Evolutionary conservation across 768 basidiomycete genomes (phyloP), one percentile per base, ranked within the genome.

Genomic region (Paxillus involutus): DNA sequence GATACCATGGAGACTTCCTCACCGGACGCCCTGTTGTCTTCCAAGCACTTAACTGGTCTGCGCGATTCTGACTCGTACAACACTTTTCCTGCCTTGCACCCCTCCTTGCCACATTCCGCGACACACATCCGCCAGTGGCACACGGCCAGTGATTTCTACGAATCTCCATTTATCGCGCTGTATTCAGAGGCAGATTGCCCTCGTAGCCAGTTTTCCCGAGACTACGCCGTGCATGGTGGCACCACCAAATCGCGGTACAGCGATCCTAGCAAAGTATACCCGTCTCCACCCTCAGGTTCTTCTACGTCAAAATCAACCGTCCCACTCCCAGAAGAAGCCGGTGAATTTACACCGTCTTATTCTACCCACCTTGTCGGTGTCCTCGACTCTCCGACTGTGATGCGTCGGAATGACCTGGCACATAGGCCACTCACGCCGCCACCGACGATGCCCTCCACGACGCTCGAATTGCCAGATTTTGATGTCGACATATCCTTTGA

Each of bases 391-490:
- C 69, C 75, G 3, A 53, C 63, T 1, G 63, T 69, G 47, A 65
- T 73, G 63, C 66, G 65, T 30, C 67, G 70, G 53, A 59, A 59
- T 60, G 66, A 67, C 40, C 49, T 68, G 44, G 56, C 59, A 19
- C 67, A 70, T 32, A 67, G 55, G 57, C 77, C 70, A 3, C 66
- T 72, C 53, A 75, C 77, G 17, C 78, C 77, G 48, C 77, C 77
- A 16, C 71, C 75, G 35, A 78, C 76, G 17, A 64, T 76, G 50
- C 74, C 75, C 19, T 73, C 68, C 29, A 55, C 63, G 41, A 74
- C 71, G 0, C 68, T 68, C 19, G 66, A 60, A 42, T 55, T 79
- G 32, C 77, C 79, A 8, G 72, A 72, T 26, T 42, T 62, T 9
- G 76, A 75, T 43, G 26, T 50, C 13, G 68, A 70, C 14, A 9